A percentile compares a stretch with the other conserved stretches of the same genome.
phyloP scores from a whole-genome alignment of 179 eudicot species.

The Spergularia azorica region DNA sequence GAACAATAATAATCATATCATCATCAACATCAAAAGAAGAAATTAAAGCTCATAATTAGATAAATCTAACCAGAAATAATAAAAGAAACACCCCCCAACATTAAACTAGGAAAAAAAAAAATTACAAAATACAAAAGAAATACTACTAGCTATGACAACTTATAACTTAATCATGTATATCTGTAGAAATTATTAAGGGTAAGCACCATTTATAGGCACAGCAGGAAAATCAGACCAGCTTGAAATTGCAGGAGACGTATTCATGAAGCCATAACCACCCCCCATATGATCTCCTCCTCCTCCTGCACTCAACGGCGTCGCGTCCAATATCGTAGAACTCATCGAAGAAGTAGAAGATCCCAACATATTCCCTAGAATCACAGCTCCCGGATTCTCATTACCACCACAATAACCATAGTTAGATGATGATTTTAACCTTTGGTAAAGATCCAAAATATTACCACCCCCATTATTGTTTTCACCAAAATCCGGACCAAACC shows the following conservation, averaged over 20 bases:
- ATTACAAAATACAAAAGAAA: not conserved
- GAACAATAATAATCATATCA: conserved; percentile 11
- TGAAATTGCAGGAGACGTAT: conserved; percentile 46
- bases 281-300: conserved; percentile 29
- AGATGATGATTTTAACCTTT: conserved; percentile 53
- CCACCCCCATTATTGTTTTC: conserved; percentile 36
- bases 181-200: conserved; percentile 37
- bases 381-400: conserved; percentile 30
- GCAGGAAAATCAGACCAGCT: conserved; percentile 62
- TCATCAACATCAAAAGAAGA: not conserved
- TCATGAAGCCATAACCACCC: conserved; percentile 34
- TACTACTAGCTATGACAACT: not conserved
- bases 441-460: conserved; percentile 48
- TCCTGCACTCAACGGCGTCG: conserved; percentile 35
- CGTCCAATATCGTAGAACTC: conserved; percentile 39
- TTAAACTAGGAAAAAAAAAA: conserved; percentile 4
- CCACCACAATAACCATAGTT: conserved; percentile 33
- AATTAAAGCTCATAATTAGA: conserved; percentile 1
- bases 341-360: conserved; percentile 40
- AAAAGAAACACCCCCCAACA: conserved; percentile 31
- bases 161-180: conserved; percentile 16
- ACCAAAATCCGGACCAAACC: conserved; percentile 31
- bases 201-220: conserved; percentile 57
- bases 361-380: conserved; percentile 27
- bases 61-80: conserved; percentile 3